Conservation (phyloP, 202 grass and related monocot genomes). For the Cymbopogon flexuosus region DNA sequence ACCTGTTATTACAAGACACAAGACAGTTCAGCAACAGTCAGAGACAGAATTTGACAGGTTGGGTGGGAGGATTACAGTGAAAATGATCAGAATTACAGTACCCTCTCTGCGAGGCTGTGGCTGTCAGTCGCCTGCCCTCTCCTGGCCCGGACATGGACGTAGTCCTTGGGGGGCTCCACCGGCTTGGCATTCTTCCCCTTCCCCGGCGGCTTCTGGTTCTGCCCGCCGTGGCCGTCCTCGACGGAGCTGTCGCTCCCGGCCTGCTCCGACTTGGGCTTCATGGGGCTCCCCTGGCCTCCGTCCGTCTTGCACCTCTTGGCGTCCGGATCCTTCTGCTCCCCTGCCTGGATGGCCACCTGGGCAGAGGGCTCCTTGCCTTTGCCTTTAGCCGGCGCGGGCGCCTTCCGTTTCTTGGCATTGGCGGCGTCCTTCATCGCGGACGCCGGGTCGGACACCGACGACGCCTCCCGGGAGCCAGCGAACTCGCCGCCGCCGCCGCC, state of each 20-base stretch:
- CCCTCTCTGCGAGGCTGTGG: constrained; percentile 78
- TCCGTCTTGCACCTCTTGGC: constrained; percentile 45
- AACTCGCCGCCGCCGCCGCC: constrained; percentile 26
- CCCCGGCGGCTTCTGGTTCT: neutral
- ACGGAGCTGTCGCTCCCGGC: constrained; percentile 51
- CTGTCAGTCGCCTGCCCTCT: constrained; percentile 72
- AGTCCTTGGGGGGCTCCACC: constrained; percentile 62
- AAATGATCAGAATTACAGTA: constrained; percentile 6
- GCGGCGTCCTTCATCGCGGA: constrained; percentile 38
- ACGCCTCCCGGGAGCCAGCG: constrained; percentile 44
- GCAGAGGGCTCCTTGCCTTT: constrained; percentile 45
- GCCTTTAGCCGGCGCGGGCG: constrained; percentile 36
- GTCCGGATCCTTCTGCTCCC: constrained; percentile 38
- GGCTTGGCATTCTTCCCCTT: constrained; percentile 53
- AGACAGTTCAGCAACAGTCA: neutral
- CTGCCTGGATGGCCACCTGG: constrained; percentile 42
- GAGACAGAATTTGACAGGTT: neutral
- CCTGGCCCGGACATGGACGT: constrained; percentile 80
- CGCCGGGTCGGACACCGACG: constrained; percentile 59
- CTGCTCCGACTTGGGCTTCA: constrained; percentile 44
- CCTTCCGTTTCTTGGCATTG: constrained; percentile 66
- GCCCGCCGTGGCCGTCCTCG: constrained; percentile 15
- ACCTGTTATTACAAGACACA: constrained; percentile 26
- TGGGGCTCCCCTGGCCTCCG: constrained; percentile 14
- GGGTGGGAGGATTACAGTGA: neutral